Evolutionary conservation across 208 protist genomes (phyloP).

Genomic region (Leishmania arabica): DNA sequence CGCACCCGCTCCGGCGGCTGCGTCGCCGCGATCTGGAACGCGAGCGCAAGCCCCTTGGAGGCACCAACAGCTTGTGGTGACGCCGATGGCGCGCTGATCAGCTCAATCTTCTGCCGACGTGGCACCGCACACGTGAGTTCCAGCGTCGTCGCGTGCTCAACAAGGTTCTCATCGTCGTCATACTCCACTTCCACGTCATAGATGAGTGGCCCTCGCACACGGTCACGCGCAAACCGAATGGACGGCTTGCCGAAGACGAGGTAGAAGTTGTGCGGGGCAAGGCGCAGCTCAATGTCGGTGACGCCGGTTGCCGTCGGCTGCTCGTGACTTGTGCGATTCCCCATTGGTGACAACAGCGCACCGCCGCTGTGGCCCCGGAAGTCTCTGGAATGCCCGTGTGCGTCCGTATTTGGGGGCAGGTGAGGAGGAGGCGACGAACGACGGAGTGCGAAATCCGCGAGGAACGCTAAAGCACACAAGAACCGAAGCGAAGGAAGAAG

Average conservation of each 20-base stretch:
- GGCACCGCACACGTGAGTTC: constrained; percentile 35
- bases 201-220: constrained; percentile 50
- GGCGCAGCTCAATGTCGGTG: constrained; percentile 24
- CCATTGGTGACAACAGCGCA: constrained; percentile 9
- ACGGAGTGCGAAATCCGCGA: neutral
- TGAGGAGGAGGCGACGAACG: neutral
- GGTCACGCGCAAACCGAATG: constrained; percentile 50
- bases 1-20: constrained; percentile 17
- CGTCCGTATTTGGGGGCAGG: neutral
- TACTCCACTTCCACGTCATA: constrained; percentile 59
- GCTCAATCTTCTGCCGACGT: constrained; percentile 23
- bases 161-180: constrained; percentile 37
- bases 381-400: neutral
- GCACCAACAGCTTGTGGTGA: neutral
- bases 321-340: constrained; percentile 14
- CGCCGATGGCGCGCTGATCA: constrained; percentile 1
- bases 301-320: constrained; percentile 3
- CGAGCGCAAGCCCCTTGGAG: constrained; percentile 18
- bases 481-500: neutral
- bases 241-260: constrained; percentile 60
- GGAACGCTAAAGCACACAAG: neutral
- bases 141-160: constrained; percentile 55
- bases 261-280: constrained; percentile 55
- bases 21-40: constrained; percentile 22
- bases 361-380: neutral